Evolutionary conservation across 2,329 filamentous ascomycete genomes (phyloP).

Genomic region (Diplodia intermedia): DNA sequence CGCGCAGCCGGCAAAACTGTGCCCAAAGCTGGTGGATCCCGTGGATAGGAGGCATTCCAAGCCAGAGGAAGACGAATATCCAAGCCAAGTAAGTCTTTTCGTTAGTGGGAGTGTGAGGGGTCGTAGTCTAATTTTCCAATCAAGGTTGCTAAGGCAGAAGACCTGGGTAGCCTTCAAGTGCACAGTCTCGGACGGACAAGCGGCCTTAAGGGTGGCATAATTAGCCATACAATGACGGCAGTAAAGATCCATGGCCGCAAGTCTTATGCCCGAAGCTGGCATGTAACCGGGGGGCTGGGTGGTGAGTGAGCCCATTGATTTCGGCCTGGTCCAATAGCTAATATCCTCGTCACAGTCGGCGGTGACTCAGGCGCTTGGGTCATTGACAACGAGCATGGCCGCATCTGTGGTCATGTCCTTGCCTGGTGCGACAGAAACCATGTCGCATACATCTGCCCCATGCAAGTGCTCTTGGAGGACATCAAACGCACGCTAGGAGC

Average conservation of each 20-base stretch:
- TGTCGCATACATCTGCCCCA: slow-evolving; percentile 91
- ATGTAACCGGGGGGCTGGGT: slow-evolving; percentile 66
- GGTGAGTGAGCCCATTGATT: slow-evolving; percentile 46
- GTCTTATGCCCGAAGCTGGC: slow-evolving; percentile 77
- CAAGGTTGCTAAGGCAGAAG: slow-evolving; percentile 60
- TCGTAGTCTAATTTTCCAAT: slow-evolving; percentile 19
- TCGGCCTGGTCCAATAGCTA: slow-evolving; percentile 1
- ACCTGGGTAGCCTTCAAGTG: slow-evolving; percentile 76
- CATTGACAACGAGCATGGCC: slow-evolving; percentile 77
- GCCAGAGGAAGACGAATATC: slow-evolving; percentile 53
- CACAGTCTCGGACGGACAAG: slow-evolving; percentile 89
- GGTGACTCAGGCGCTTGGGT: slow-evolving; percentile 96
- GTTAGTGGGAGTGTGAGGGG: slow-evolving; percentile 37
- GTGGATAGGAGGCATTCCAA: slow-evolving; percentile 45
- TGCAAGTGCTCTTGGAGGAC: slow-evolving; percentile 87
- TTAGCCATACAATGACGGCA: slow-evolving; percentile 77
- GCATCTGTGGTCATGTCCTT: slow-evolving; percentile 86
- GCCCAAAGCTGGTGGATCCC: slow-evolving; percentile 44
- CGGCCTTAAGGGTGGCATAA: slow-evolving; percentile 78
- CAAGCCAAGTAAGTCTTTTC: slow-evolving; percentile 52
- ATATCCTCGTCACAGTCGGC: slow-evolving; percentile 62
- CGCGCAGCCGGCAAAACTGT: slow-evolving; percentile 39
- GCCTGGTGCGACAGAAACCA: slow-evolving; percentile 83
- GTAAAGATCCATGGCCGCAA: slow-evolving; percentile 87
- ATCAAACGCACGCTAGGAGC: slow-evolving; percentile 81